Base-by-base conservation (phyloP, 495 filamentous ascomycete species). In the Cladorrhinum samala region DNA sequence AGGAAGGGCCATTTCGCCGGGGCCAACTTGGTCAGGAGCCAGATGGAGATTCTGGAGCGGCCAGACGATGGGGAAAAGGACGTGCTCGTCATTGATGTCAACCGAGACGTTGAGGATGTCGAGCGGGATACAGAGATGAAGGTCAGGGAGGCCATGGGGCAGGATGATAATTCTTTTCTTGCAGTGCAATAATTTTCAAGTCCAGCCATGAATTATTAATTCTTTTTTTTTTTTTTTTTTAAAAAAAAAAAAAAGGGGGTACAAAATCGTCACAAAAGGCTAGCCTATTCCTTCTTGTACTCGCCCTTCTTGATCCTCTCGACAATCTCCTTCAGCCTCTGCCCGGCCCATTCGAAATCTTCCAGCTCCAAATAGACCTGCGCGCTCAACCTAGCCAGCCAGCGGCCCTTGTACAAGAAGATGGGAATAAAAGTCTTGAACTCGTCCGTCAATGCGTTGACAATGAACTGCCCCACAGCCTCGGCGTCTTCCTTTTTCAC, bases 281-380 rank as follows among this genome's bases (percentile, higher is more conserved):
- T n/a, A n/a, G n/a, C n/a, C n/a, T n/a, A 6, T 19, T 16, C 20
- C 45, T 54, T 9, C 40, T 60, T 66, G 47, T 71, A 80, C 60
- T 85, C 82, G 37, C 77, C 80, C 55, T 63, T 73, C 47, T 67
- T 70, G 25, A 84, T 83, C 59, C 81, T 70, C 46, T 73, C 74
- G 61, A 82, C 86, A 24, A 93, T 52, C 36, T 77, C 73, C 63
- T 79, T 79, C 60, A 94, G 61, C 27, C 77, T 66, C 40, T 70
- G 55, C 0, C 72, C 89, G 17, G 76, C 76, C 81, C 83, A 88
- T 64, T 85, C 82, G 60, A 94, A 94, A 71, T 96, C 90, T 1
- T 73, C 74, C 49, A 81, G 61, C 33, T 89, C 88, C 36, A 95
- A 63, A 68, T 88, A 97, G 0, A 89, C 73, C 77, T 95, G 89